Percentiles rank a stretch among this genome's conserved stretches.
Conservation (phyloP, 441 rosid species). For the Cnidoscolus chayamansa region DNA sequence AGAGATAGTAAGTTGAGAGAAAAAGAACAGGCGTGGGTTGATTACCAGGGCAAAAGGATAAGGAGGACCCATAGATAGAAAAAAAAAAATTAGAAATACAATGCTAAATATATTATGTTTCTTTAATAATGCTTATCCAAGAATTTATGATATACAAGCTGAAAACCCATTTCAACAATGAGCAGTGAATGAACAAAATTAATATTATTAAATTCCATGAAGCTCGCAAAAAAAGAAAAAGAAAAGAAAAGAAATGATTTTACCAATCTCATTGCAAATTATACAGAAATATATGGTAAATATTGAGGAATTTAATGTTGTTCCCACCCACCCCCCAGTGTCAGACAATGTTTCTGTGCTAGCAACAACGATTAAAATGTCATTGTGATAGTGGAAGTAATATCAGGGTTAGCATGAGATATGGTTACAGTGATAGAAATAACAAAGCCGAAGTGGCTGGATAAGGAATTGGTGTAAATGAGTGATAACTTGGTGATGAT, state of each 20-base stretch:
- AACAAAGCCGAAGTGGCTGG: neutral
- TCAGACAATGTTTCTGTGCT: neutral
- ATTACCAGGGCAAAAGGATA: too few relatives aligned
- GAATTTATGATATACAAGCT: neutral
- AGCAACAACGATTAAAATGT: neutral
- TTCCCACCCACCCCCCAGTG: neutral
- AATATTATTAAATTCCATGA: neutral
- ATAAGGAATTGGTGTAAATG: neutral
- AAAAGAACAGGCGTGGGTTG: neutral
- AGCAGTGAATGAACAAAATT: neutral
- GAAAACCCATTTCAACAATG: neutral
- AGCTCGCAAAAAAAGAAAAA: neutral
- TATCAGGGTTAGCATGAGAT: neutral
- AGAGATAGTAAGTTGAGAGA: slow-evolving; percentile 11
- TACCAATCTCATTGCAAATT: neutral
- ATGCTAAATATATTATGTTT: neutral
- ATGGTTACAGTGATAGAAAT: neutral
- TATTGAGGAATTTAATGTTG: neutral
- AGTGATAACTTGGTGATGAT: neutral
- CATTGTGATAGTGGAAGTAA: neutral
- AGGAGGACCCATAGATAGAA: too few relatives aligned
- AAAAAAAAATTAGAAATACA: neutral
- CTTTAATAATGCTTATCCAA: neutral
- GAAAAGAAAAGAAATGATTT: neutral
- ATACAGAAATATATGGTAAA: neutral